These are phyloP conservation scores for Tuber brumale DNA, from an alignment of 495 filamentous ascomycete species.

Conservation along the genomic window DNA sequence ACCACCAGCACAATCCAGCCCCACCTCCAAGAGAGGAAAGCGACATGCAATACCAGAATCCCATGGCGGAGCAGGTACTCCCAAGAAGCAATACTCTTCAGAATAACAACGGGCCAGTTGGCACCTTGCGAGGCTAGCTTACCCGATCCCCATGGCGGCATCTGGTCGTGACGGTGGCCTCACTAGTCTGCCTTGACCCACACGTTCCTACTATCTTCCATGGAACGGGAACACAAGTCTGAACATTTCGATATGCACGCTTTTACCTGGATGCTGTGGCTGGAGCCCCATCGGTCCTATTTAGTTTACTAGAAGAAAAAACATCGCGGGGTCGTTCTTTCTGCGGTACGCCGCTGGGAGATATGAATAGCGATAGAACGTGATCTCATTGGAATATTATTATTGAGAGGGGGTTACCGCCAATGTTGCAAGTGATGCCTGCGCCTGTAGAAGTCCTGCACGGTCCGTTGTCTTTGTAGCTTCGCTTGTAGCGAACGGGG, in stretches of 20 bases:
- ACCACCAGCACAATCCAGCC: background rate
- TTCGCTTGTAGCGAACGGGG: conserved; percentile 50
- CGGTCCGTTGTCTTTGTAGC: conserved; percentile 52
- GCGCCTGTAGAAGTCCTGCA: conserved; percentile 48
- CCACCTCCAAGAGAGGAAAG: background rate
- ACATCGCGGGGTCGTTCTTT: too few relatives aligned
- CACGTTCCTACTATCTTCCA: too few relatives aligned
- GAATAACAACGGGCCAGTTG: too few relatives aligned
- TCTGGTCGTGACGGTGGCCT: conserved; percentile 50
- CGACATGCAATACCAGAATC: conserved; percentile 43
- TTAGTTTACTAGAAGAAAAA: conserved; percentile 46
- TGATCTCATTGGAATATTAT: conserved; percentile 48
- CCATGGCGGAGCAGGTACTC: too few relatives aligned
- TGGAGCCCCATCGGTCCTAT: conserved; percentile 63
- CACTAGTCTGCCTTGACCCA: conserved; percentile 59
- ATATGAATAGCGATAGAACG: conserved; percentile 41
- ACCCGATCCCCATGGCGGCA: too few relatives aligned
- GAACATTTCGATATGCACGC: conserved; percentile 66
- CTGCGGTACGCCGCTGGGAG: too few relatives aligned
- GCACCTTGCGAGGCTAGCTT: conserved; percentile 62
- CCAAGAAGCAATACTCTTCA: too few relatives aligned
- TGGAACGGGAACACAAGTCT: too few relatives aligned
- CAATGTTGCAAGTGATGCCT: conserved; percentile 62
- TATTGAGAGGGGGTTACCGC: conserved; percentile 50
- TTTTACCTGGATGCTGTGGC: conserved; percentile 65